Percentiles rank a stretch among this genome's conserved stretches.
These are phyloP conservation scores for Russula dissimulans DNA, from an alignment of 768 basidiomycete genomes.

Conservation along the genomic window DNA sequence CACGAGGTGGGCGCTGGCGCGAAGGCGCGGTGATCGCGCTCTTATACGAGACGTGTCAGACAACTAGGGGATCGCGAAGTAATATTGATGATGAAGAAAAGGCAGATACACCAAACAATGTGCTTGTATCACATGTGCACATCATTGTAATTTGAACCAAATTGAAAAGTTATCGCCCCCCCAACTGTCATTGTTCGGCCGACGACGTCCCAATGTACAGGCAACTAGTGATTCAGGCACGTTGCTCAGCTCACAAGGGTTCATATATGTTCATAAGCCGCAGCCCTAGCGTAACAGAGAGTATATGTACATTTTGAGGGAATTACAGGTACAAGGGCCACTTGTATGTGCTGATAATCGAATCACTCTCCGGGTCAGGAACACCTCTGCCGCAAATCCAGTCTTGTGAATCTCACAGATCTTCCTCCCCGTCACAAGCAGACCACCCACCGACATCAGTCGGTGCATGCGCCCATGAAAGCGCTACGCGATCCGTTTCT, in stretches of 20 bases:
- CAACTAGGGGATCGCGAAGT: not conserved
- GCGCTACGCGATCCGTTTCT: no score
- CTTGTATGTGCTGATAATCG: not conserved
- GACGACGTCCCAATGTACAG: not conserved
- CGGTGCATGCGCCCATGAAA: no score
- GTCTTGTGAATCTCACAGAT: not conserved
- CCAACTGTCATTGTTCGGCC: no score
- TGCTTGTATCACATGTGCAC: not conserved
- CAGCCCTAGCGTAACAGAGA: no score
- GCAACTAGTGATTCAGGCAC: not conserved
- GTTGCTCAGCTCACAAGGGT: no score
- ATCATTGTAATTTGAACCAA: not conserved
- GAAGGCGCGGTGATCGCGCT: not conserved
- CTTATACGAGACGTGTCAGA: not conserved
- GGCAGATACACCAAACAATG: not conserved
- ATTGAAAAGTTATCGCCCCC: not conserved
- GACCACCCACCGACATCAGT: no score
- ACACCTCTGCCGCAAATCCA: not conserved
- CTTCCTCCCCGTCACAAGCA: no score
- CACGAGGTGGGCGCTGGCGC: slow-evolving; percentile 1
- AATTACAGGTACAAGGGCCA: no score
- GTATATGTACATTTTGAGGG: no score
- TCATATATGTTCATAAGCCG: no score
- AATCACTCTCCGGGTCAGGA: not conserved
- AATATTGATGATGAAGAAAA: not conserved